Conservation (phyloP, 257 asterid species). For the Ocimum tenuiflorum region DNA sequence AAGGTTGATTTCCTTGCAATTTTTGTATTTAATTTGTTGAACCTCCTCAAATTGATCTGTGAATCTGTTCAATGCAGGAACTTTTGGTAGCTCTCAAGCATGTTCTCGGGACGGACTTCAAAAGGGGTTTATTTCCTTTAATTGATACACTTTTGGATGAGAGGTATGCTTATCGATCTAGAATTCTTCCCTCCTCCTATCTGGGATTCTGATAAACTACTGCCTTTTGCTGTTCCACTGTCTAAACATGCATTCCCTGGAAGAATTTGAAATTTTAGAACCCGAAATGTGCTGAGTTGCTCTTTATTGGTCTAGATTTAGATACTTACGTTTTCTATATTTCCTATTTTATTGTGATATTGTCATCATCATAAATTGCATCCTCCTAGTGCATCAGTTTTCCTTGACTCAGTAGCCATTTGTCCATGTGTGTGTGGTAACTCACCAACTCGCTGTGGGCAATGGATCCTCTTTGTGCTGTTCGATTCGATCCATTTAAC, state of each 20-base stretch:
- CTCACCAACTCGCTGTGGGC: neutral
- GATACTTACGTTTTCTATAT: neutral
- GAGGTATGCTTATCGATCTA: constrained; percentile 47
- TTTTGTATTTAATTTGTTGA: constrained; percentile 13
- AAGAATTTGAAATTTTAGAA: constrained; percentile 2
- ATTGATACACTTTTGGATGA: constrained; percentile 95
- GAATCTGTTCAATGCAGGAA: constrained; percentile 52
- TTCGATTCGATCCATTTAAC: neutral
- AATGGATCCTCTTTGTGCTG: constrained; percentile 12
- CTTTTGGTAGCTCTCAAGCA: constrained; percentile 96
- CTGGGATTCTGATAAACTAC: neutral
- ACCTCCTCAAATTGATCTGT: constrained; percentile 20
- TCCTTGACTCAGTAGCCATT: constrained; percentile 3
- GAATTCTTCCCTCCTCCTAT: neutral
- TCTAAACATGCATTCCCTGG: constrained; percentile 3
- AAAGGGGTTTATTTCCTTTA: constrained; percentile 93
- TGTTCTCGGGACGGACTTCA: constrained; percentile 96
- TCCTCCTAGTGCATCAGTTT: neutral
- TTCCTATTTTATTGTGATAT: neutral
- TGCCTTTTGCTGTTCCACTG: neutral
- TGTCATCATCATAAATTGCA: neutral
- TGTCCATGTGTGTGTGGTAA: neutral
- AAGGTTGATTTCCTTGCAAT: constrained; percentile 49
- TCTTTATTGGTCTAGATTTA: neutral
- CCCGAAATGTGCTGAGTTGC: neutral